phyloP scores from a whole-genome alignment of 345 rosid genomes.

The Brassica incana region DNA sequence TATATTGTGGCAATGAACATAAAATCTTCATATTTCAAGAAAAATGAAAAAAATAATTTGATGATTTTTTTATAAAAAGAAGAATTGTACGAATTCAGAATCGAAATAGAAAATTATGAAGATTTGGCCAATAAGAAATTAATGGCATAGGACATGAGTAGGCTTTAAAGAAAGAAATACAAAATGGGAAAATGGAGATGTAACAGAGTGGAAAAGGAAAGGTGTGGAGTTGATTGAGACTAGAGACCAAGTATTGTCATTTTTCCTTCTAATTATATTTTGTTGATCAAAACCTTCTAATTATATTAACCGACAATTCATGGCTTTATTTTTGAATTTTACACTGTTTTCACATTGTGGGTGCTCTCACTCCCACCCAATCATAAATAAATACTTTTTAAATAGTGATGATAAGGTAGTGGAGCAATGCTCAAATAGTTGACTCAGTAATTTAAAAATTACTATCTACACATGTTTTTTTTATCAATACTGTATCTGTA shows the following conservation, averaged over 20 bases:
- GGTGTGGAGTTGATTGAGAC: slow-evolving; percentile 25
- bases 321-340: slow-evolving; percentile 19
- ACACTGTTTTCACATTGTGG: slow-evolving; percentile 28
- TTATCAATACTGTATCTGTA: neutral
- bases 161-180: slow-evolving; percentile 24
- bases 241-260: slow-evolving; percentile 3
- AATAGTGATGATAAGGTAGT: slow-evolving; percentile 17
- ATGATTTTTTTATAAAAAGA: neutral
- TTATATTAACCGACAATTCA: slow-evolving; percentile 32
- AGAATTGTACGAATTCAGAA: neutral
- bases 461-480: neutral
- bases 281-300: neutral
- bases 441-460: neutral
- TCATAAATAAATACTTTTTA: neutral
- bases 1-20: neutral
- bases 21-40: neutral
- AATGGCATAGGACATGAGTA: slow-evolving; percentile 19
- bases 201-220: slow-evolving; percentile 36
- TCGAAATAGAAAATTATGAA: neutral
- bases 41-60: neutral
- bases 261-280: neutral
- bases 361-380: slow-evolving; percentile 35
- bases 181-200: slow-evolving; percentile 31
- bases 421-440: slow-evolving; percentile 23
- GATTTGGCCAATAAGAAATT: slow-evolving; percentile 7